Conservation (phyloP, 768 basidiomycete species). For the Mycena floridula region DNA sequence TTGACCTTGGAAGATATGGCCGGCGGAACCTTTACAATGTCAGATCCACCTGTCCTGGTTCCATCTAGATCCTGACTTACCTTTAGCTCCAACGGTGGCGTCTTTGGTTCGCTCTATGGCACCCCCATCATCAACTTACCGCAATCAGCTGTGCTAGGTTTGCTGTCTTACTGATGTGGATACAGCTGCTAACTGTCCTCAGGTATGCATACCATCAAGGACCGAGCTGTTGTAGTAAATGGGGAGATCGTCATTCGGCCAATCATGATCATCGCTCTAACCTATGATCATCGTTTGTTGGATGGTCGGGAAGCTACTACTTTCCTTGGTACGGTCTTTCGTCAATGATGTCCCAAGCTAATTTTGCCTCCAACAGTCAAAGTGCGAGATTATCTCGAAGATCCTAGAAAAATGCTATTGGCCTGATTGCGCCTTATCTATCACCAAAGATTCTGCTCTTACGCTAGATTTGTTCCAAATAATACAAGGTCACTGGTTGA, state of each 20-base stretch:
- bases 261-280: constrained; percentile 91
- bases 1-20: constrained; percentile 98
- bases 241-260: constrained; percentile 96
- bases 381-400: constrained; percentile 91
- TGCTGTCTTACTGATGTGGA: constrained; percentile 18
- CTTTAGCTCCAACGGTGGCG: constrained; percentile 91
- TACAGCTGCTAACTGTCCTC: constrained; percentile 3
- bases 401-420: constrained; percentile 88
- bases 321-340: constrained; percentile 76
- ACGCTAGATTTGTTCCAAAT: too few relatives aligned
- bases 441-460: too few relatives aligned
- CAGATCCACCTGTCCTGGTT: constrained; percentile 25
- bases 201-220: constrained; percentile 96
- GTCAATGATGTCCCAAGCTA: constrained; percentile 3
- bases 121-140: constrained; percentile 99
- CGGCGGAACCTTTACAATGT: constrained; percentile 99
- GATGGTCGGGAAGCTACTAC: constrained; percentile 96
- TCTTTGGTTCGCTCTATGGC: constrained; percentile 94
- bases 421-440: too few relatives aligned
- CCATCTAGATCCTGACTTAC: constrained; percentile 1
- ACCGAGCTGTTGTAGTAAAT: constrained; percentile 82
- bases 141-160: constrained; percentile 87
- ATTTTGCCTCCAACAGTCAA: constrained; percentile 46
- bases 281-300: constrained; percentile 92
- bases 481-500: too few relatives aligned